Evolutionary conservation across 768 basidiomycete genomes (phyloP), one percentile per base, ranked within the genome.

Genomic region (Rhodotorula kratochvilovae): DNA sequence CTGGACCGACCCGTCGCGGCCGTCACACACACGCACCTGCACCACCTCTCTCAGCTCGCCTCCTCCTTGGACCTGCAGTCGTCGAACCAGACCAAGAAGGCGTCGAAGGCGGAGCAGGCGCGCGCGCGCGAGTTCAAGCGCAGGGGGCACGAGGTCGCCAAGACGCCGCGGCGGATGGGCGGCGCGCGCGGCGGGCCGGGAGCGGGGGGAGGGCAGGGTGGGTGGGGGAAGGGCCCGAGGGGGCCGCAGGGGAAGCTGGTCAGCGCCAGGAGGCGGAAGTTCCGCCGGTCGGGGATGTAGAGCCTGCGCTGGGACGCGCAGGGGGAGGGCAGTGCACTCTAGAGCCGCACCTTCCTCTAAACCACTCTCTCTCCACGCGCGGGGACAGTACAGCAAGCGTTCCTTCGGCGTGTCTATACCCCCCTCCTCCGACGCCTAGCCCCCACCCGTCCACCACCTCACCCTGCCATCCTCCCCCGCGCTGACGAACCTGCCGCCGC

Each of bases 361-460:
- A n/a, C n/a, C n/a, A n/a, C n/a, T n/a, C n/a, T n/a, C n/a, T n/a
- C n/a, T n/a, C n/a, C n/a, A n/a, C n/a, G n/a, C n/a, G n/a, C n/a
- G n/a, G n/a, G n/a, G n/a, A 39, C 39, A 39, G 39, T 39, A 13
- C 39, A 39, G 39, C 39, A 39, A 39, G 39, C 39, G 39, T 39
- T 39, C 13, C 39, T 13, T 7, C 39, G 8, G 39, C 39, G 39
- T 39, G 39, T 39, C 39, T 39, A 39, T 21, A 11, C 23, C n/a
- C n/a, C n/a, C n/a, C n/a, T n/a, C n/a, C n/a, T n/a, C n/a, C n/a
- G n/a, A n/a, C 46, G 21, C 45, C 33, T 39, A 71, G 17, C 74
- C 74, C n/a, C 70, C 70, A 15, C 67, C 71, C 25, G 61, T 45
- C 74, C 74, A 75, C 58, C 64, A 75, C 36, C 74, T 35, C 2